Base-by-base conservation (phyloP, 2,329 filamentous ascomycete species). In the Aspergillus pseudotamarii region DNA sequence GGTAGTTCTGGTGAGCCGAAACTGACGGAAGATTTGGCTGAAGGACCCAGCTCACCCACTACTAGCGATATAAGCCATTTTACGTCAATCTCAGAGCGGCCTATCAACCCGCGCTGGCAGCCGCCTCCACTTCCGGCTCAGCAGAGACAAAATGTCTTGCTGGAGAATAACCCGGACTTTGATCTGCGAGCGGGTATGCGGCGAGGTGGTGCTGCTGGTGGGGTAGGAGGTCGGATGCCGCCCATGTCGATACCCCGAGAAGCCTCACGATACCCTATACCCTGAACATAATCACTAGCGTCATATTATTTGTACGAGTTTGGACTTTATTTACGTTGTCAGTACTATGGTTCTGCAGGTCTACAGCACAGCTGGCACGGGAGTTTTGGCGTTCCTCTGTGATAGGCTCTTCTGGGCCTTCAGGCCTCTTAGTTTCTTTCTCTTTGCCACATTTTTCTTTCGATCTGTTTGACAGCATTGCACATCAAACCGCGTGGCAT, bases 91-190 rank as follows among this genome's bases (percentile, higher is more conserved):
- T 94, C 91, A 0, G 93, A 97, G 78, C 87, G 94, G 38, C 91
- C 91, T 1, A 82, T 97, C 60, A 97, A 97, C 76, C 94, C 94
- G 8, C 89, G 89, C 64, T 97, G 94, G 94, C 87, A 81, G 71
- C 69, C 82, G 77, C 67, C 79, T 69, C 69, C 80, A 72, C 73
- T 80, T 43, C 68, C 68, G 14, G 58, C 55, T 19, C 85, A 83
- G 72, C 82, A 87, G 70, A 86, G 86, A 64, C 88, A 90, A 69
- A 92, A 96, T 69, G 84, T 93, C 57, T 80, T 96, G 45, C 82
- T 96, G 63, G 88, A 89, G 71, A 88, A 84, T 51, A 97, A 96
- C 72, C 93, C 94, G 0, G 93, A 97, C 76, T 97, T 97, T 79
- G 86, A 90, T 67, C 76, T 97, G 32, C 89, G 89, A 1, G 79